phyloP scores from a whole-genome alignment of 352 stramenopile species.

The Pythium myriotylum region DNA sequence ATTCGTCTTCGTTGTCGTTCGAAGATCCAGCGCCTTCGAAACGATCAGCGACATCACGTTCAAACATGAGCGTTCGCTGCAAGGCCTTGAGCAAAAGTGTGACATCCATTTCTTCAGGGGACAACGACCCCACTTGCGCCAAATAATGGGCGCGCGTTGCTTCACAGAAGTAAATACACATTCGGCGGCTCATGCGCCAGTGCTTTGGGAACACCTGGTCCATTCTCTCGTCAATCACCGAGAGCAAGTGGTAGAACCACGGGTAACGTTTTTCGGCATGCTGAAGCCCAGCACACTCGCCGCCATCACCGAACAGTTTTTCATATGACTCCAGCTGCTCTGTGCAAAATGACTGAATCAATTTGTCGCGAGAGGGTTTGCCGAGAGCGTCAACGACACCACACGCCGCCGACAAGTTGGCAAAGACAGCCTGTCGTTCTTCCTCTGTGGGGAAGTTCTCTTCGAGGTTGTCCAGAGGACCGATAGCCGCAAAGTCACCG shows the following conservation, averaged over 20 bases:
- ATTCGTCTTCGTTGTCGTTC: slow-evolving; percentile 61
- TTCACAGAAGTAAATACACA: slow-evolving; percentile 94
- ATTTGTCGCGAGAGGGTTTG: slow-evolving; percentile 64
- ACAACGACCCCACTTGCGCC: slow-evolving; percentile 59
- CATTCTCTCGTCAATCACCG: slow-evolving; percentile 82
- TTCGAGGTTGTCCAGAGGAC: slow-evolving; percentile 69
- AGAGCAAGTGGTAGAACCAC: slow-evolving; percentile 82
- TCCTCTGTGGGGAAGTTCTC: slow-evolving; percentile 72
- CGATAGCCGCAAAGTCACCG: slow-evolving; percentile 88
- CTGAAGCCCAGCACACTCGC: slow-evolving; percentile 54
- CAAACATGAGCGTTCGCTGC: slow-evolving; percentile 79
- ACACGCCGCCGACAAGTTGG: slow-evolving; percentile 68
- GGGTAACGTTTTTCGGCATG: slow-evolving; percentile 74
- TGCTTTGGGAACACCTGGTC: slow-evolving; percentile 94
- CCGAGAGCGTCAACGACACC: slow-evolving; percentile 71
- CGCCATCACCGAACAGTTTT: slow-evolving; percentile 57
- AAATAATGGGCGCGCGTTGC: slow-evolving; percentile 77
- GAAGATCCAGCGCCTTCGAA: slow-evolving; percentile 53
- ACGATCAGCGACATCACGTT: slow-evolving; percentile 66
- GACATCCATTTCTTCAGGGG: slow-evolving; percentile 78
- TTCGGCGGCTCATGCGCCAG: slow-evolving; percentile 94
- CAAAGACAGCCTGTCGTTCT: slow-evolving; percentile 66
- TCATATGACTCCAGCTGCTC: slow-evolving; percentile 71
- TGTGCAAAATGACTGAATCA: slow-evolving; percentile 72
- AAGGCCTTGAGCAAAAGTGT: slow-evolving; percentile 70